Evolutionary conservation across 2,329 filamentous ascomycete species (phyloP), one percentile per base, ranked within the genome.

Genomic region (Venturia nashicola): DNA sequence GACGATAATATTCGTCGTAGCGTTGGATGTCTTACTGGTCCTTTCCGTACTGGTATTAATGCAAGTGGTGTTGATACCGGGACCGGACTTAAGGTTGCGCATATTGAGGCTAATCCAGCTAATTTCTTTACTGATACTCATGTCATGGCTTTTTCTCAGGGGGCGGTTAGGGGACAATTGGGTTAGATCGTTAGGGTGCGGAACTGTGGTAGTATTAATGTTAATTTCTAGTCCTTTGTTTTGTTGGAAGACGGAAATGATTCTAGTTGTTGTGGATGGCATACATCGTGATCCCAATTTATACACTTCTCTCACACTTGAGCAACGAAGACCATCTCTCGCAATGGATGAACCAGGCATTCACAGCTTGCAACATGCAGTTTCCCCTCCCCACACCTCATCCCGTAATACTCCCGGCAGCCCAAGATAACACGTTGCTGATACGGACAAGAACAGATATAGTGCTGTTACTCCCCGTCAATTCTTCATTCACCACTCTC

Each of bases 51-150:
- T 7, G 78, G 76, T 63, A 59, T 79, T 8, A 65, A 70, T 14
- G 72, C 74, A 27, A 74, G 76, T 61, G 78, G 77, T 16, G 67
- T 69, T 6, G 80, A 82, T 66, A 77, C 77, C 18, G 79, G 76
- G 18, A 72, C 68, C 20, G 78, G 77, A 3, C 83, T 84, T 72
- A 75, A 74, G 23, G 76, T 84, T 48, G 68, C 69, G 46, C 72
- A 80, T 73, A 83, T 83, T 61, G 79, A 83, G 71, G 71, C 72
- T 42, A 77, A 82, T 68, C 81, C 82, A 0, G 66, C 67, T 6
- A 74, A 68, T 14, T 84, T 83, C 76, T 83, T 82, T 69, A 76
- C 79, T 44, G 82, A 84, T 68, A 74, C 78, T 1, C 82, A 84
- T 72, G 81, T 80, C 6, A 76, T 71, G 66, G 69, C 76, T 34